A percentile compares a stretch with the other conserved stretches of the same genome.
phyloP scores from a whole-genome alignment of 2,329 filamentous ascomycete species.

The Aotearoamyces nothofagi region DNA sequence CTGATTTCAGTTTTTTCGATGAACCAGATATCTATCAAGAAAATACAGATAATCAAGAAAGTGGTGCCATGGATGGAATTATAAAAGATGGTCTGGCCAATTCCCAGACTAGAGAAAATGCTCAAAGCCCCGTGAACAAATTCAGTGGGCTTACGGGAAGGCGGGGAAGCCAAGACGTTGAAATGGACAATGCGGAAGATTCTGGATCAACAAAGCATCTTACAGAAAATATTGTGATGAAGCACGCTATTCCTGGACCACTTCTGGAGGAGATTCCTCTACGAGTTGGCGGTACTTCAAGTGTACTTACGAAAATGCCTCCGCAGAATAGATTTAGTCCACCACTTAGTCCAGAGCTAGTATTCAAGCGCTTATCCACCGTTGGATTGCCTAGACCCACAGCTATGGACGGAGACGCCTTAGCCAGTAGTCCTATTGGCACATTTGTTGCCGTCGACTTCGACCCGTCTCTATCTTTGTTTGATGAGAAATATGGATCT shows the following conservation, averaged over 20 bases:
- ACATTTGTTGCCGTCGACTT: conserved; percentile 17
- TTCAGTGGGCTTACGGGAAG: neutral
- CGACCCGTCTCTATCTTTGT: conserved; percentile 12
- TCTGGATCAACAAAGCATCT: neutral
- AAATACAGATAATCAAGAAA: conserved; percentile 2
- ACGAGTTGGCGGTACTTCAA: no score
- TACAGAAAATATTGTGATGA: neutral
- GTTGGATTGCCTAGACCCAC: conserved; percentile 3
- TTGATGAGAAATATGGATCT: conserved; percentile 17
- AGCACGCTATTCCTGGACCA: neutral
- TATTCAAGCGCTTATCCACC: conserved; percentile 3
- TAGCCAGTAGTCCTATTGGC: conserved; percentile 7
- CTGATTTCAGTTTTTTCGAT: conserved; percentile 75
- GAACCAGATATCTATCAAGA: conserved; percentile 28
- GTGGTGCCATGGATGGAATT: conserved; percentile 1
- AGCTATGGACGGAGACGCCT: conserved; percentile 10
- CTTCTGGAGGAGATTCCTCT: neutral
- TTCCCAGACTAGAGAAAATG: neutral
- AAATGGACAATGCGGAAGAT: no score
- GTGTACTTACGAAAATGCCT: neutral
- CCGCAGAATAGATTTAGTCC: no score
- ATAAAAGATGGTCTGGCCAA: neutral
- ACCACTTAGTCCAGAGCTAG: conserved; percentile 2
- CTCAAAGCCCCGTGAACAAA: neutral
- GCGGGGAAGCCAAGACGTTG: neutral